Conservation (phyloP, 192 early-diverging fungal species). For the Coemansia sp. region DNA sequence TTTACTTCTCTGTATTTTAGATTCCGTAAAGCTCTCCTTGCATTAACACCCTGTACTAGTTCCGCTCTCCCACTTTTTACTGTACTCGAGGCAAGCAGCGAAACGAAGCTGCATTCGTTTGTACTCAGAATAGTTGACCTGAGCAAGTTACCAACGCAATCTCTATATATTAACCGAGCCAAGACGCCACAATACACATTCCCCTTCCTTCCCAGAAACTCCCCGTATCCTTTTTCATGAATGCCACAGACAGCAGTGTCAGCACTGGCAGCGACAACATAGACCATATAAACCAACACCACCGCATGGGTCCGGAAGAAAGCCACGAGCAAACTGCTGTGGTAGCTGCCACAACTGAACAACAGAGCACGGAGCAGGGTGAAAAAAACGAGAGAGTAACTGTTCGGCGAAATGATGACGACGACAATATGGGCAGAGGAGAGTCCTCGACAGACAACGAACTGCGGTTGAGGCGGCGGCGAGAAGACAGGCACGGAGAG, state of each 20-base stretch:
- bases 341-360: not conserved
- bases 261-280: not conserved
- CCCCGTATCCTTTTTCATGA: conserved; percentile 1
- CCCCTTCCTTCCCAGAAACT: not conserved
- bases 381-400: not conserved
- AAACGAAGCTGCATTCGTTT: too few relatives aligned
- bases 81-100: too few relatives aligned
- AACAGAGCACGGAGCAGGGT: not conserved
- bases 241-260: not conserved
- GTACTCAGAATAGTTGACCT: too few relatives aligned
- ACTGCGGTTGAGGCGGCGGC: conserved; percentile 17
- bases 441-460: not conserved
- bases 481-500: not conserved
- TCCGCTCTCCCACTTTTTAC: not conserved
- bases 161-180: not conserved
- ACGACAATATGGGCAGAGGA: not conserved
- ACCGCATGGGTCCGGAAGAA: not conserved
- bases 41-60: not conserved
- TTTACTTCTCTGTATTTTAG: not conserved
- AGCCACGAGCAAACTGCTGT: not conserved
- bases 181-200: not conserved
- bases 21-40: not conserved
- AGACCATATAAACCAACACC: not conserved
- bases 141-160: not conserved
- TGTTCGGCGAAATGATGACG: conserved; percentile 2